phyloP scores from a whole-genome alignment of 495 filamentous ascomycete genomes.

The Penicillium robsamsonii region DNA sequence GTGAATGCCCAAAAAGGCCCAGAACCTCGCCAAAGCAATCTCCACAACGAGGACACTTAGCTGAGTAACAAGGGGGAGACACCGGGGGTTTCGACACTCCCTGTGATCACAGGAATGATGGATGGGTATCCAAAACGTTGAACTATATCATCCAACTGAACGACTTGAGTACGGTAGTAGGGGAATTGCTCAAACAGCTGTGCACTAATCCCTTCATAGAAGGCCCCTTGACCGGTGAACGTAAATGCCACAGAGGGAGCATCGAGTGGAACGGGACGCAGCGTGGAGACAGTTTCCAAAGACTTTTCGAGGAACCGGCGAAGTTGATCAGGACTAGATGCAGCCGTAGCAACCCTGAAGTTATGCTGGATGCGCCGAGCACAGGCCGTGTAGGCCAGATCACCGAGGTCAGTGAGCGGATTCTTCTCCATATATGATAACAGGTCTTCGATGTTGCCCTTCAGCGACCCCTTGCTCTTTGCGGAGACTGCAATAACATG shows the following conservation, averaged over 20 bases:
- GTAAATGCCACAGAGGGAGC: constrained; percentile 51
- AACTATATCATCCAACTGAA: constrained; percentile 30
- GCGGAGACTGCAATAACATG: no score
- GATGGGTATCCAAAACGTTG: constrained; percentile 32
- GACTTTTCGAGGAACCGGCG: neutral
- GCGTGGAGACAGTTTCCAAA: neutral
- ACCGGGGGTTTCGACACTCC: neutral
- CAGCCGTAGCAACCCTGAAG: constrained; percentile 38
- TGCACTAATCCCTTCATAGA: constrained; percentile 40
- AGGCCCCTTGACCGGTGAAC: constrained; percentile 69
- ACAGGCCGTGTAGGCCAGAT: constrained; percentile 42
- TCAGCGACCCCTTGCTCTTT: no score
- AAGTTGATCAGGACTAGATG: constrained; percentile 11
- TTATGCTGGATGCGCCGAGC: constrained; percentile 38
- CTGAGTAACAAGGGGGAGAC: constrained; percentile 24
- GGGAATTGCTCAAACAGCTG: constrained; percentile 28
- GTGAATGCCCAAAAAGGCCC: constrained; percentile 17
- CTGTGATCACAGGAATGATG: constrained; percentile 14
- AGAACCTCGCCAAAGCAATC: constrained; percentile 25
- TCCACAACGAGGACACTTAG: constrained; percentile 17
- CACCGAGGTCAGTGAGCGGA: constrained; percentile 14
- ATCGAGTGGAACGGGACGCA: neutral
- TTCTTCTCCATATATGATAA: no score
- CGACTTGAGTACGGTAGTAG: constrained; percentile 25
- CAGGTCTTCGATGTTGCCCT: no score